Evolutionary conservation across 1,139 yeast genomes (phyloP), one percentile per base, ranked within the genome.

Genomic region (Hanseniaspora sp.): DNA sequence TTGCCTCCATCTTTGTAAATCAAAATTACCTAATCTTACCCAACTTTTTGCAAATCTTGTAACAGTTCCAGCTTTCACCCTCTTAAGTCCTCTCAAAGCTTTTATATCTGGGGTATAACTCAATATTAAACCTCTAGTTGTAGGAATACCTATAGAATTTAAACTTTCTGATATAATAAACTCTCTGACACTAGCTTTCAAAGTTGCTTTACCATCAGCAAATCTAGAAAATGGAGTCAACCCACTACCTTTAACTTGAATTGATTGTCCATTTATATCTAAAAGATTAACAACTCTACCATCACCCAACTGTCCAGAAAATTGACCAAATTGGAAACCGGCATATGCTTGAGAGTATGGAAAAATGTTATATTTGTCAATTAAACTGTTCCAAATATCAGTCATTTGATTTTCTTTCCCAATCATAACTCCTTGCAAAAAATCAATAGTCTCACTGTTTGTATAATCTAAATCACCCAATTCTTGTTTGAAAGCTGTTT

Each of bases 221-320:
- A 90, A 90, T 56, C 98, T 74, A 0, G 95, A 85, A 66, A 75
- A 92, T 0, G 97, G 96, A 0, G 97, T 90, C 63, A 78, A 71
- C 0, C 98, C 98, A 0, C 94, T 81, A 0, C 98, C 98, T 68
- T 90, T 92, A 58, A 90, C 69, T 68, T 92, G 97, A 3, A 90
- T 58, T 11, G 66, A 58, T 1, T 55, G 56, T 5, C 69, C 69
- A 0, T 69, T 64, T 0, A 83, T 69, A 59, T 86, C 94, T 68
- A 90, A 88, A 49, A 92, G 70, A 63, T 84, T 86, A 8, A 82
- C 76, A 1, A 88, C 96, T 58, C 98, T 72, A 0, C 98, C 98
- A 66, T 92, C 98, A 5, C 98, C 98, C 59, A 92, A 71, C 67
- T 92, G 98, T 1, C 97, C 97, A 0, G 97, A 96, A 79, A 92